Evolutionary conservation across 2,329 filamentous ascomycete species (phyloP).

Genomic region (Cladosporium sphaerospermum): DNA sequence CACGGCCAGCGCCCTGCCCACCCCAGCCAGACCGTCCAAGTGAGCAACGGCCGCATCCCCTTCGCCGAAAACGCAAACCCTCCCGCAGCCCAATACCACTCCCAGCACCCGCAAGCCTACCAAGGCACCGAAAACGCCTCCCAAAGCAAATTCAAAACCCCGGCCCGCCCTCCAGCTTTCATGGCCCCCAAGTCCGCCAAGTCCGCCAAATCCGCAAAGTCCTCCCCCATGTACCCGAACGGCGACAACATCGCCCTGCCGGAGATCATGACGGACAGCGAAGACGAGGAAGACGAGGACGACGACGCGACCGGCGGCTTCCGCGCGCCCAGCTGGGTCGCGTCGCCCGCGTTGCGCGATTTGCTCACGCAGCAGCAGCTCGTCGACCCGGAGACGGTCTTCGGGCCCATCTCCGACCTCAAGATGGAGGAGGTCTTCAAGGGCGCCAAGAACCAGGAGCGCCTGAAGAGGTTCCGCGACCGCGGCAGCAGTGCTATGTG

Average conservation of each 20-base stretch:
- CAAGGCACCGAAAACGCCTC: conserved; percentile 18
- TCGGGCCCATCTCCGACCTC: conserved; percentile 79
- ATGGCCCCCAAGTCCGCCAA: conserved; percentile 30
- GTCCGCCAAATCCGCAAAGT: conserved; percentile 55
- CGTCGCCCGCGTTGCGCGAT: conserved; percentile 73
- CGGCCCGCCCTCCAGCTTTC: conserved; percentile 50
- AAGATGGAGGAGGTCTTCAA: conserved; percentile 96
- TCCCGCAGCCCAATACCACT: conserved; percentile 17
- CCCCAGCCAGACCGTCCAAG: conserved; percentile 77
- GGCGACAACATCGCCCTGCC: conserved; percentile 88
- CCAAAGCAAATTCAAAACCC: conserved; percentile 57
- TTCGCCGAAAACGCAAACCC: conserved; percentile 68
- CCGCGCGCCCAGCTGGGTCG: conserved; percentile 73
- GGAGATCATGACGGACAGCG: conserved; percentile 91
- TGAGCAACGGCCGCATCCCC: conserved; percentile 81
- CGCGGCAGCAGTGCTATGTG: conserved; percentile 94
- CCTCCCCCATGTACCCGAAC: conserved; percentile 79
- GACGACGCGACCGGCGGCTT: conserved; percentile 46
- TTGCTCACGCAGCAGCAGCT: conserved; percentile 76
- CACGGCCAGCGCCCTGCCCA: conserved; percentile 51
- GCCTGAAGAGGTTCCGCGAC: conserved; percentile 79
- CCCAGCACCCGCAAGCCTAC: conserved; percentile 16
- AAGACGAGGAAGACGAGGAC: conserved; percentile 66
- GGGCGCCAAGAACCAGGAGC: conserved; percentile 65
- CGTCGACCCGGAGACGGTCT: conserved; percentile 77